A percentile compares a stretch with the other conserved stretches of the same genome.
Evolutionary conservation across 2,329 filamentous ascomycete species (phyloP).

Genomic region (Coccinonectria pachysandricola): DNA sequence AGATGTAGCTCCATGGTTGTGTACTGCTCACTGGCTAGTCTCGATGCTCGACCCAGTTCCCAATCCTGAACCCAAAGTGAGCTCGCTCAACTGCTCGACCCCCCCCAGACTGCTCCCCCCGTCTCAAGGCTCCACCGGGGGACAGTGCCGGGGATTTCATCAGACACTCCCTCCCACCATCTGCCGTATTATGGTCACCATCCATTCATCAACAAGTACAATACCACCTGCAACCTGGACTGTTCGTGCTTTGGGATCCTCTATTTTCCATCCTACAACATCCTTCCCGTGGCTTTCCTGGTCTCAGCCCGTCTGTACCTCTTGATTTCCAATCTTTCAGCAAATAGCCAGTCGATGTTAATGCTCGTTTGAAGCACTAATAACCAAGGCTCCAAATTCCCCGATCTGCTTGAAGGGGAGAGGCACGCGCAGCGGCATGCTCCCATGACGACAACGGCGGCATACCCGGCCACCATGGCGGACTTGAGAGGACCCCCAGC

Average conservation of each 20-base stretch:
- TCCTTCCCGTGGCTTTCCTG: constrained; percentile 1
- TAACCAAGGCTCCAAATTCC: constrained; percentile 13
- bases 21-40: constrained; percentile 18
- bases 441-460: constrained; percentile 52
- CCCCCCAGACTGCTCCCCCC: constrained; percentile 26
- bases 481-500: constrained; percentile 50
- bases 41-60: constrained; percentile 18
- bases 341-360: too few species aligned
- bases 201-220: constrained; percentile 38
- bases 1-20: constrained; percentile 11
- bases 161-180: constrained; percentile 39
- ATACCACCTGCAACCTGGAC: constrained; percentile 32
- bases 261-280: constrained; percentile 7
- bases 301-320: not conserved
- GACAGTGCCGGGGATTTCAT: constrained; percentile 39
- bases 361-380: too few species aligned
- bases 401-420: constrained; percentile 15
- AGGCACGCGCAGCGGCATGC: constrained; percentile 30
- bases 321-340: too few species aligned
- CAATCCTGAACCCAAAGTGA: constrained; percentile 16
- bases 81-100: too few species aligned
- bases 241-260: constrained; percentile 10
- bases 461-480: constrained; percentile 53
- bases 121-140: constrained; percentile 31
- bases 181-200: constrained; percentile 30